phyloP scores from a whole-genome alignment of 331 rosid genomes.

The Rosa hybrid region DNA sequence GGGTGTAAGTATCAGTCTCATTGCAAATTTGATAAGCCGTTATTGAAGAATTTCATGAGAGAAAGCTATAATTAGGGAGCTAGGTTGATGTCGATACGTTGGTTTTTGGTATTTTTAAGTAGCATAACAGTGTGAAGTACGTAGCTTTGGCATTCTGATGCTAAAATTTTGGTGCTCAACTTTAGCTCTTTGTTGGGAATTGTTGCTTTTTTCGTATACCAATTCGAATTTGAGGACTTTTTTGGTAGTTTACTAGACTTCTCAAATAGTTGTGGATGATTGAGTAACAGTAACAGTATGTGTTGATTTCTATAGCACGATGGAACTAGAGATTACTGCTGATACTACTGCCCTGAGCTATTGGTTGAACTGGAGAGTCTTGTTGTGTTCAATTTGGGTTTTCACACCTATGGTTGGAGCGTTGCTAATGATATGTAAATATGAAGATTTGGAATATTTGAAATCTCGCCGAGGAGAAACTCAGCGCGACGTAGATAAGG shows the following conservation, averaged over 20 bases:
- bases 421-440: constrained; percentile 44
- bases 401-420: constrained; percentile 46
- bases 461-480: constrained; percentile 38
- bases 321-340: constrained; percentile 41
- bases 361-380: constrained; percentile 80
- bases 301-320: constrained; percentile 37
- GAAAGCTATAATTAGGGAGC: too few species aligned
- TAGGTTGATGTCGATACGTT: not conserved
- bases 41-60: too few species aligned
- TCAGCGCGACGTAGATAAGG: constrained; percentile 31
- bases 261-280: not conserved
- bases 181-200: not conserved
- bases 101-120: not conserved
- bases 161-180: too few species aligned
- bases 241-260: not conserved
- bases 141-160: not conserved
- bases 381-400: constrained; percentile 54
- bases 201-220: not conserved
- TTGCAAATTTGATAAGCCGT: not conserved
- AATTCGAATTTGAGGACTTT: not conserved
- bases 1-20: not conserved
- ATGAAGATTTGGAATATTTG: constrained; percentile 34
- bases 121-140: not conserved
- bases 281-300: not conserved
- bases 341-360: constrained; percentile 59